Percentiles rank a stretch among this genome's conserved stretches.
phyloP scores from a whole-genome alignment of 139 green algal species.

The Coccomyxa sp. region DNA sequence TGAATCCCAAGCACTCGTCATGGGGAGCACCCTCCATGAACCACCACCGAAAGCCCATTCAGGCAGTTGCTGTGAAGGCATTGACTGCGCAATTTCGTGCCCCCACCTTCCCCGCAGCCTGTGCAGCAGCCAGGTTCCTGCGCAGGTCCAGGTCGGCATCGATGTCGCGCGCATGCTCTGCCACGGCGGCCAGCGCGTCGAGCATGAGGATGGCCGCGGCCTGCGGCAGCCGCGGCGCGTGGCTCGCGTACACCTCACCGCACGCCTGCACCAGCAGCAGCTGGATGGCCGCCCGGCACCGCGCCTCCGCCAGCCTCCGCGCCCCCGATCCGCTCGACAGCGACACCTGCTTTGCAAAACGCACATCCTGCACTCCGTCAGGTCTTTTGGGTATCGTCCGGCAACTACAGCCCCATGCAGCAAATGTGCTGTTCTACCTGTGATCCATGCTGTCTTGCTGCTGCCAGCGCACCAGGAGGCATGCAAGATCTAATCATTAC shows the following conservation, averaged over 20 bases:
- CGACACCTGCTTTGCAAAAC: slow-evolving; percentile 27
- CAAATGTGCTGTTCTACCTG: no score
- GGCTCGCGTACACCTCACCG: slow-evolving; percentile 57
- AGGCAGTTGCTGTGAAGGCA: not conserved
- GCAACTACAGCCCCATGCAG: no score
- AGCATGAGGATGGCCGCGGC: slow-evolving; percentile 48
- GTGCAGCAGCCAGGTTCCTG: slow-evolving; percentile 50
- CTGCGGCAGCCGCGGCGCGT: slow-evolving; percentile 30
- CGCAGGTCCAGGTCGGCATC: slow-evolving; percentile 69
- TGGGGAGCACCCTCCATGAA: no score
- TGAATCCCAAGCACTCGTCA: no score
- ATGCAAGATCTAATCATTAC: no score
- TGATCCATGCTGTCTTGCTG: no score
- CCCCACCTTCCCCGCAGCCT: slow-evolving; percentile 49
- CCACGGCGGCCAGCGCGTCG: slow-evolving; percentile 59
- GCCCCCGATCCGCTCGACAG: slow-evolving; percentile 66
- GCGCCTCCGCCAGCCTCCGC: slow-evolving; percentile 71
- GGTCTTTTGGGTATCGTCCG: not conserved
- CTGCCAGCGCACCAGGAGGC: no score
- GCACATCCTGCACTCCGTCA: not conserved
- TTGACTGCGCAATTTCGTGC: not conserved
- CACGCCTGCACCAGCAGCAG: slow-evolving; percentile 84
- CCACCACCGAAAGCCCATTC: no score
- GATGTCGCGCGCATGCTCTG: slow-evolving; percentile 49
- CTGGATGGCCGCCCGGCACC: slow-evolving; percentile 70